phyloP scores from a whole-genome alignment of 208 protist species.

The Leishmania gerbilli region DNA sequence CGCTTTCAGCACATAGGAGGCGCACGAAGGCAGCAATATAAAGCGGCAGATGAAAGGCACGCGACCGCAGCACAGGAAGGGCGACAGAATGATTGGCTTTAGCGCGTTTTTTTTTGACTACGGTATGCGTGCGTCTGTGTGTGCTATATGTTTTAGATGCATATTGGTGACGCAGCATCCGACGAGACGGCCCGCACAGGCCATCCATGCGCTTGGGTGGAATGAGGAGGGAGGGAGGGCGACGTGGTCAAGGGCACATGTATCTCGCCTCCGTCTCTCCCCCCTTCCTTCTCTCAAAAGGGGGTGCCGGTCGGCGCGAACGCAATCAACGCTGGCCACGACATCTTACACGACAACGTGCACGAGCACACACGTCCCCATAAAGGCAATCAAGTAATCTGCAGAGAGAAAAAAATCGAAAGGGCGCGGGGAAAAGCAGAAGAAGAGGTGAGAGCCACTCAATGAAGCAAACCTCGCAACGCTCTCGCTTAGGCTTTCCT shows the following conservation, averaged over 20 bases:
- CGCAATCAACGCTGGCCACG: not conserved
- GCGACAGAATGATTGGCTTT: not conserved
- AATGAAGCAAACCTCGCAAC: not conserved
- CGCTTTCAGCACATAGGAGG: not conserved
- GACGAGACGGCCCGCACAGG: not conserved
- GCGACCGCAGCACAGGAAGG: not conserved
- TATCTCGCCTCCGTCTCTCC: not conserved
- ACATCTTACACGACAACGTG: not conserved
- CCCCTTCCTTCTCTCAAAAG: not conserved
- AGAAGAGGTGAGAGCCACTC: not conserved
- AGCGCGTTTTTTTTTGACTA: not conserved
- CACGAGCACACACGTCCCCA: not conserved
- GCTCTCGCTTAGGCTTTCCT: not conserved
- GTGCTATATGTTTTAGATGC: not conserved
- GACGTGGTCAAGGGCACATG: not conserved
- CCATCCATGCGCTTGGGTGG: not conserved
- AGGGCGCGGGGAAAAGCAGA: too few species aligned
- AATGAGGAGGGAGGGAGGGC: not conserved
- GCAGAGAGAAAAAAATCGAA: not conserved
- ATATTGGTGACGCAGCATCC: not conserved
- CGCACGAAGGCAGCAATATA: not conserved
- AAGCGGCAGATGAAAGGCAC: not conserved
- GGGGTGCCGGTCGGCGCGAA: not conserved
- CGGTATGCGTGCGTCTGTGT: not conserved
- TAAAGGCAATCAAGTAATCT: not conserved